Evolutionary conservation across 805 yeast genomes (phyloP).

Genomic region (Kuraishia capsulata): DNA sequence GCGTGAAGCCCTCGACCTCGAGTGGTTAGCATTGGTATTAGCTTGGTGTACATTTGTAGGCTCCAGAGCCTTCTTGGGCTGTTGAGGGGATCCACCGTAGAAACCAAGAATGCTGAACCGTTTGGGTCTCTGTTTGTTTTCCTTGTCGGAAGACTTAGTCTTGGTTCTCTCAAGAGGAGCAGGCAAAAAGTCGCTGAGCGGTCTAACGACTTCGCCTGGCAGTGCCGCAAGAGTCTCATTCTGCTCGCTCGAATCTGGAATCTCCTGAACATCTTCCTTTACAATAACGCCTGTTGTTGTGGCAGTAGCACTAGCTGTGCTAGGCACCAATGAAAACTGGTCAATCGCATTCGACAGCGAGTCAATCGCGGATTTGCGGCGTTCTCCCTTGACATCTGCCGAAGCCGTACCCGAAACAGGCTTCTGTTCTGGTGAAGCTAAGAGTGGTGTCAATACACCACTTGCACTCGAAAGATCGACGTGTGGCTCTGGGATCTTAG

Average conservation of each 20-base stretch:
- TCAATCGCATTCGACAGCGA: conserved; percentile 23
- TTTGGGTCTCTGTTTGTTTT: conserved; percentile 22
- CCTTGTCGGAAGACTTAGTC: conserved; percentile 8
- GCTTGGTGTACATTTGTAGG: no score
- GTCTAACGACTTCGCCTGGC: not conserved
- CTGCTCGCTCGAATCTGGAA: conserved; percentile 1
- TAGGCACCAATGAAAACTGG: conserved; percentile 14
- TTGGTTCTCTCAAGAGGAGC: not conserved
- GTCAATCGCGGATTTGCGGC: conserved; percentile 23
- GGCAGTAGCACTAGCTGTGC: no score
- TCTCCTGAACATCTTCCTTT: conserved; percentile 3
- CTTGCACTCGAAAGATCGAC: conserved; percentile 21
- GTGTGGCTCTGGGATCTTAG: conserved; percentile 20
- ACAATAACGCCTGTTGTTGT: no score
- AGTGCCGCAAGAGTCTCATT: conserved; percentile 1
- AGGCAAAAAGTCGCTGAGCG: not conserved
- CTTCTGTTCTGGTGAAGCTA: no score
- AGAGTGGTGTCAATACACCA: conserved; percentile 20
- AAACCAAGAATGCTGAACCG: conserved; percentile 34
- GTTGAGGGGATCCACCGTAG: conserved; percentile 25
- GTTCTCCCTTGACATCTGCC: conserved; percentile 14
- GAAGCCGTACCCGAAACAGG: no score
- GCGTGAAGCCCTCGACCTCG: not conserved
- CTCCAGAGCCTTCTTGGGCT: conserved; percentile 6
- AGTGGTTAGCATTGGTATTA: no score